Conservation (phyloP, 768 basidiomycete species). For the Mycena kentingensis region DNA sequence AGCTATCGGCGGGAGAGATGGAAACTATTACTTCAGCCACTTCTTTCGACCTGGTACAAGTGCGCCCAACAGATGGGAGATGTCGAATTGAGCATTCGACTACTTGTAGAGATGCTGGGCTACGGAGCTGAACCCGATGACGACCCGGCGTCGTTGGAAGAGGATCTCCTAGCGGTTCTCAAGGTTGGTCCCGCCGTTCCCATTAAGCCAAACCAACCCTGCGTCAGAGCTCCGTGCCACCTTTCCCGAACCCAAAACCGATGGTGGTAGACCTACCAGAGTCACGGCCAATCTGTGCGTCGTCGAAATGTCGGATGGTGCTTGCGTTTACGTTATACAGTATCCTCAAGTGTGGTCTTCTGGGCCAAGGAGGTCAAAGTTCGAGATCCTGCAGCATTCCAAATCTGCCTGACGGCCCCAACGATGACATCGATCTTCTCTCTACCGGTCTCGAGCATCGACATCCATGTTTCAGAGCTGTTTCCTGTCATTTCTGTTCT, state of each 20-base stretch:
- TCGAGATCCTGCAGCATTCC: conserved; percentile 68
- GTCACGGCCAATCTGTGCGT: conserved; percentile 63
- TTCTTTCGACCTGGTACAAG: conserved; percentile 79
- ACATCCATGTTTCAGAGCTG: conserved; percentile 56
- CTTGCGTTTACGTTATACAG: conserved; percentile 41
- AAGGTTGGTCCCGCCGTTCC: conserved; percentile 46
- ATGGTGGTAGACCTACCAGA: conserved; percentile 66
- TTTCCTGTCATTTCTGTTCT: conserved; percentile 53
- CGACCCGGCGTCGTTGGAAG: conserved; percentile 55
- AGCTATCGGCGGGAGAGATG: conserved; percentile 88
- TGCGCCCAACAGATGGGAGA: conserved; percentile 80
- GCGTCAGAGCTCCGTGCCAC: conserved; percentile 69
- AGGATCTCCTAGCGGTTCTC: conserved; percentile 73
- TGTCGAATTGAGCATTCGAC: conserved; percentile 69
- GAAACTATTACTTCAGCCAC: conserved; percentile 69
- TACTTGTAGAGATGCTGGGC: conserved; percentile 83
- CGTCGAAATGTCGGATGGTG: background rate
- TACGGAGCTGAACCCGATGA: conserved; percentile 56
- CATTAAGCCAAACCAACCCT: background rate
- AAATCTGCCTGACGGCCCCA: conserved; percentile 65
- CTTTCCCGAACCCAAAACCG: conserved; percentile 49
- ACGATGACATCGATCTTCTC: conserved; percentile 47
- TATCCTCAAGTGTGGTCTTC: conserved; percentile 67
- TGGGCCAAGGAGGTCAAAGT: conserved; percentile 68
- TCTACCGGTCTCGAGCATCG: conserved; percentile 62